Conservation (phyloP, 2,329 filamentous ascomycete species). For the Grosmannia clavigera region DNA sequence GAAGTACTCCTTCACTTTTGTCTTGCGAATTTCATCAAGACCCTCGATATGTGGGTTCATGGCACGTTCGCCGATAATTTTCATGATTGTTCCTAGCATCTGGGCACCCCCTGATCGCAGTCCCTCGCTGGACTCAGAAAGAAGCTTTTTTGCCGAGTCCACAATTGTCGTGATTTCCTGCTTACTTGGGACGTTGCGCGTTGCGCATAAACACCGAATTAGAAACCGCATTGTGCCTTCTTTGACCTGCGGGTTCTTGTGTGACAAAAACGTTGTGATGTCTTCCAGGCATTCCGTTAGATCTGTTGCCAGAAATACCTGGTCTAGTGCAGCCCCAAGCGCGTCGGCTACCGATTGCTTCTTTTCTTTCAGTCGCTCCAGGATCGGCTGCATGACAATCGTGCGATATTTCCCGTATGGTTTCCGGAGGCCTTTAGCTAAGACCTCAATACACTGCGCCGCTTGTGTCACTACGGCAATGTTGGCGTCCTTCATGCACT, state of each 20-base stretch:
- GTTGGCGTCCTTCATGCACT: slow-evolving; percentile 98
- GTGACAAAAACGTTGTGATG: slow-evolving; percentile 67
- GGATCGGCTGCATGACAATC: slow-evolving; percentile 72
- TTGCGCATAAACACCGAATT: slow-evolving; percentile 74
- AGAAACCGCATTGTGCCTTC: slow-evolving; percentile 90
- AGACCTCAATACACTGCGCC: slow-evolving; percentile 79
- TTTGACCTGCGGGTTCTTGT: slow-evolving; percentile 98
- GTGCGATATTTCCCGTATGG: slow-evolving; percentile 70
- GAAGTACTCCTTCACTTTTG: slow-evolving; percentile 87
- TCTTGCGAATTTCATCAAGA: slow-evolving; percentile 89
- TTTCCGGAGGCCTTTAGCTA: slow-evolving; percentile 75
- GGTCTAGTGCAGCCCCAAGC: slow-evolving; percentile 71
- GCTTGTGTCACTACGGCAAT: slow-evolving; percentile 88
- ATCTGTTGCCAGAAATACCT: slow-evolving; percentile 50
- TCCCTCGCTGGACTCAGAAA: slow-evolving; percentile 78
- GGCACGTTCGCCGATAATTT: slow-evolving; percentile 90
- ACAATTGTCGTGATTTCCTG: slow-evolving; percentile 74
- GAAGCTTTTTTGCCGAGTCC: slow-evolving; percentile 78
- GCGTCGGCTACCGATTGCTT: slow-evolving; percentile 83
- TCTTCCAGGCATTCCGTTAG: slow-evolving; percentile 86
- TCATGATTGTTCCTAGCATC: slow-evolving; percentile 89
- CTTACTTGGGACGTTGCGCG: slow-evolving; percentile 71
- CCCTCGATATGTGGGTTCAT: slow-evolving; percentile 91
- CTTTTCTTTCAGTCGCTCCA: slow-evolving; percentile 96
- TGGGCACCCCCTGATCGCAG: slow-evolving; percentile 85